These are phyloP conservation scores for Bipolaris victoriae DNA, from an alignment of 2,329 filamentous ascomycete genomes.

Conservation along the genomic window DNA sequence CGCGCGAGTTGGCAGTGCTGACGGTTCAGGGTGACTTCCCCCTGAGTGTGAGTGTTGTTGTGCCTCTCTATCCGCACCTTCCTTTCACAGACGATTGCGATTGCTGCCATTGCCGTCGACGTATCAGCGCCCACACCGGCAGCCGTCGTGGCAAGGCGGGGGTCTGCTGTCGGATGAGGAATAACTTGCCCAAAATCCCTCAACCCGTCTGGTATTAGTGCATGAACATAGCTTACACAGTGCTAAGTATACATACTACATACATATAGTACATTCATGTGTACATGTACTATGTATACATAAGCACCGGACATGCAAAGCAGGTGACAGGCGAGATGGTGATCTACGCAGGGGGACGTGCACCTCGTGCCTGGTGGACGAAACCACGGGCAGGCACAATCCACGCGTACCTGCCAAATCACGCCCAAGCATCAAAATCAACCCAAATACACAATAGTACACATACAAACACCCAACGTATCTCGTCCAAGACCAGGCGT, in stretches of 20 bases:
- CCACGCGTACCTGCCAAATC: not conserved
- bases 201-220: not conserved
- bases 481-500: not conserved
- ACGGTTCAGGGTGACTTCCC: not conserved
- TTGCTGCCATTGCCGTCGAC: not conserved
- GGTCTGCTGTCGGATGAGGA: not conserved
- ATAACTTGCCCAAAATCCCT: not conserved
- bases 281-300: not conserved
- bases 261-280: not conserved
- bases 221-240: not conserved
- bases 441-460: not conserved
- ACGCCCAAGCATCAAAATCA: not conserved
- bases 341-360: conserved; percentile 8
- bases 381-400: not conserved
- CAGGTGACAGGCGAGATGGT: not conserved
- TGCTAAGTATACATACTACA: not conserved
- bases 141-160: conserved; percentile 1
- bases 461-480: too few relatives aligned
- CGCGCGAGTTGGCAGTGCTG: not conserved
- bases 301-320: not conserved
- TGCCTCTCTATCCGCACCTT: not conserved
- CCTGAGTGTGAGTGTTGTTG: not conserved
- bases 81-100: not conserved
- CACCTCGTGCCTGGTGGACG: conserved; percentile 4
- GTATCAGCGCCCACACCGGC: not conserved